Conservation (phyloP, 495 filamentous ascomycete species). For the Talaromyces nanjingensis region DNA sequence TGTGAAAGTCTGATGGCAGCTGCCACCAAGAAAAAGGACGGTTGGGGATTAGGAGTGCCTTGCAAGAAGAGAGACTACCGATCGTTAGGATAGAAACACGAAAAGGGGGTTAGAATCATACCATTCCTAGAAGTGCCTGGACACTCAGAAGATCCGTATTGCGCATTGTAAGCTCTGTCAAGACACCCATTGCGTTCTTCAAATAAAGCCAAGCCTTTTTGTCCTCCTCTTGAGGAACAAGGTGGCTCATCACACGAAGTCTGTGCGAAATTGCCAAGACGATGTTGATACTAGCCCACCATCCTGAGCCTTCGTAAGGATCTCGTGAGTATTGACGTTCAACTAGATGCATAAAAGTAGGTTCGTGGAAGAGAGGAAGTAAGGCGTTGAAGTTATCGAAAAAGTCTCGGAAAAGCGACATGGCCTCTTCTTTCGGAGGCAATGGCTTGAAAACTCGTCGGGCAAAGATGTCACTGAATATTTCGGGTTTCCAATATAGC, state of each 20-base stretch:
- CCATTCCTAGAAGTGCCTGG: slow-evolving; percentile 94
- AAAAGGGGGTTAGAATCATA: slow-evolving; percentile 13
- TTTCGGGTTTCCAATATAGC: slow-evolving; percentile 93
- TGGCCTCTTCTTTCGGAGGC: slow-evolving; percentile 71
- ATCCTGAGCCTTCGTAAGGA: slow-evolving; percentile 93
- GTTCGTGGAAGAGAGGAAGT: slow-evolving; percentile 95
- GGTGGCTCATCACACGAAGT: slow-evolving; percentile 89
- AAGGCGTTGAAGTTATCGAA: slow-evolving; percentile 99
- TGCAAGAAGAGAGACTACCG: slow-evolving; percentile 80
- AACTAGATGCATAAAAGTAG: slow-evolving; percentile 94
- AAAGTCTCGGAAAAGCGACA: slow-evolving; percentile 82
- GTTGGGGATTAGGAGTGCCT: slow-evolving; percentile 94
- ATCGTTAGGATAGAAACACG: slow-evolving; percentile 6
- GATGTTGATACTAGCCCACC: slow-evolving; percentile 97
- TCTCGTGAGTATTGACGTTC: slow-evolving; percentile 86
- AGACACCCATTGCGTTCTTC: slow-evolving; percentile 91
- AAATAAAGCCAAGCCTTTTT: slow-evolving; percentile 91
- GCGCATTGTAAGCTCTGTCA: slow-evolving; percentile 87
- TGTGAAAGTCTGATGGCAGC: slow-evolving; percentile 89
- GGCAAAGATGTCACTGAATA: slow-evolving; percentile 88
- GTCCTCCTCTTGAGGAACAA: slow-evolving; percentile 84
- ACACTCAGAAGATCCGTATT: slow-evolving; percentile 95
- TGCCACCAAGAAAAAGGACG: slow-evolving; percentile 87
- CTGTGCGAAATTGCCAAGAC: slow-evolving; percentile 87
- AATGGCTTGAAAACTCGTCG: slow-evolving; percentile 76